Evolutionary conservation across 2,329 filamentous ascomycete genomes (phyloP).

Genomic region (Colletotrichum echinochloae): DNA sequence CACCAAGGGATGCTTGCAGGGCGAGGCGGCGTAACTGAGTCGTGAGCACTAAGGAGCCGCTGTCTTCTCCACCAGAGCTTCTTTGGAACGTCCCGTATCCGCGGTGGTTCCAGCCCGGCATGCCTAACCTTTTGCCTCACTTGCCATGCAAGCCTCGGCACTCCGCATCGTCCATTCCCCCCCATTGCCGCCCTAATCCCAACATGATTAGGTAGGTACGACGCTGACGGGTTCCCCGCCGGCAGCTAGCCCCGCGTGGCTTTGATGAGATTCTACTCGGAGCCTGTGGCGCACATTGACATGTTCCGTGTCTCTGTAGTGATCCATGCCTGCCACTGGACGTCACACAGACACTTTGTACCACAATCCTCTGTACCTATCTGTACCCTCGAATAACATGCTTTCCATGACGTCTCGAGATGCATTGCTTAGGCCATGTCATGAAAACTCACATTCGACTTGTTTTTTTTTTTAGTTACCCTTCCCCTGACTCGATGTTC

Average conservation of each 20-base stretch:
- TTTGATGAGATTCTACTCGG: slow-evolving; percentile 1
- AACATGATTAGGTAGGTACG: slow-evolving; percentile 23
- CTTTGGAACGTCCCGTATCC: slow-evolving; percentile 31
- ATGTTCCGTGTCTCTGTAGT: slow-evolving; percentile 22
- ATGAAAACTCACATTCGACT: not conserved
- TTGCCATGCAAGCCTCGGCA: slow-evolving; percentile 23
- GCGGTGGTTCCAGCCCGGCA: slow-evolving; percentile 12
- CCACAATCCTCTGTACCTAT: not conserved
- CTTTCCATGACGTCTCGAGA: not conserved
- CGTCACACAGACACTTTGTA: slow-evolving; percentile 22
- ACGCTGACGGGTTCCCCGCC: slow-evolving; percentile 15
- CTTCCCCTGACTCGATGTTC: not conserved
- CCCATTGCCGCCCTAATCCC: slow-evolving; percentile 22
- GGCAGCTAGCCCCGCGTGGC: slow-evolving; percentile 24
- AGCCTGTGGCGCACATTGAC: slow-evolving; percentile 24
- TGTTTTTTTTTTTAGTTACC: not conserved
- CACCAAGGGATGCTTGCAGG: not conserved
- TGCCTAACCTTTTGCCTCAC: slow-evolving; percentile 25
- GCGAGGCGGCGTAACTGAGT: slow-evolving; percentile 24
- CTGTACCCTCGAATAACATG: not conserved
- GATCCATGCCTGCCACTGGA: slow-evolving; percentile 33
- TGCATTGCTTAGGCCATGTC: not conserved
- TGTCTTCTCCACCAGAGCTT: slow-evolving; percentile 31
- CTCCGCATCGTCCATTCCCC: slow-evolving; percentile 15
- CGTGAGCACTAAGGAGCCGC: slow-evolving; percentile 9